Conservation (phyloP, 148 eudicot species). For the Rhododendron molle region DNA sequence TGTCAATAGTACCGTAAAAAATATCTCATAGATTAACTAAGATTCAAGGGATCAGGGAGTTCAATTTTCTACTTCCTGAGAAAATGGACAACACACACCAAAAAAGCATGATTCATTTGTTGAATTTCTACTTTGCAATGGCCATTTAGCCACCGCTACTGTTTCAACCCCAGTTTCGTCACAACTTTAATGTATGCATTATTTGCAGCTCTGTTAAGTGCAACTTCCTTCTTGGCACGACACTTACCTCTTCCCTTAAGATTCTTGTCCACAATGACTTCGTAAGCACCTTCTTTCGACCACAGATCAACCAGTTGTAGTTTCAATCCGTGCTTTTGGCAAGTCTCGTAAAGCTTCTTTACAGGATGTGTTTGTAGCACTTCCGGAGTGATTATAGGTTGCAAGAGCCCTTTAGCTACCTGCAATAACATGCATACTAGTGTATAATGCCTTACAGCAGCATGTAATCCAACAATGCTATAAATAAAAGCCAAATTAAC, state of each 20-base stretch:
- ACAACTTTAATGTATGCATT: constrained; percentile 36
- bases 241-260: constrained; percentile 34
- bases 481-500: background rate
- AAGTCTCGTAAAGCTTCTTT: constrained; percentile 39
- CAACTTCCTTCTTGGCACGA: constrained; percentile 40
- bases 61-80: background rate
- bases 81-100: background rate
- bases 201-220: constrained; percentile 51
- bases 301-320: constrained; percentile 35
- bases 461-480: background rate
- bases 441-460: background rate
- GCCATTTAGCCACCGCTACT: background rate
- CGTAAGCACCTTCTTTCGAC: constrained; percentile 27
- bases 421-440: background rate
- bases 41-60: background rate
- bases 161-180: constrained; percentile 21
- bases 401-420: constrained; percentile 44
- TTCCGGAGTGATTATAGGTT: constrained; percentile 50
- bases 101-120: background rate
- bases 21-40: background rate
- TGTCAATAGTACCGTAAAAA: background rate
- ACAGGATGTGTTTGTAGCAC: constrained; percentile 41
- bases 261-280: constrained; percentile 32
- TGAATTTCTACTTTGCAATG: background rate
- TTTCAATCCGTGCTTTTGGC: constrained; percentile 40